Conservation (phyloP, 495 filamentous ascomycete genomes). For the Chlorociboria aeruginascens region DNA sequence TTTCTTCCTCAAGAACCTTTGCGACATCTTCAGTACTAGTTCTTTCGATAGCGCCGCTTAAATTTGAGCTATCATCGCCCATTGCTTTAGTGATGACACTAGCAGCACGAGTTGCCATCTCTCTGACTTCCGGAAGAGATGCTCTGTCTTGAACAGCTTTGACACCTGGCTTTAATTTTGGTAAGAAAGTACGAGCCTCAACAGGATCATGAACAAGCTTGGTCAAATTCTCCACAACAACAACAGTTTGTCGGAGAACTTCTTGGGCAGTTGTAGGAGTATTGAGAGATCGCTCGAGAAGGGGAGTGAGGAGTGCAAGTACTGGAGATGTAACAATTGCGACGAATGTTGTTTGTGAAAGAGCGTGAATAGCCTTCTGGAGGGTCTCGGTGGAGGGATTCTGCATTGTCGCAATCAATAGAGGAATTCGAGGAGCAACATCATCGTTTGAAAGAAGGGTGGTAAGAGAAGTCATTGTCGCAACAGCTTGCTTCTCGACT, state of each 20-base stretch:
- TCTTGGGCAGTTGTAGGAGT: constrained; percentile 85
- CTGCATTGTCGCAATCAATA: constrained; percentile 90
- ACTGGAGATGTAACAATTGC: constrained; percentile 96
- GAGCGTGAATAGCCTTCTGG: constrained; percentile 90
- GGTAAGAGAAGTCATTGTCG: constrained; percentile 83
- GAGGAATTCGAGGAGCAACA: constrained; percentile 82
- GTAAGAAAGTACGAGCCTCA: constrained; percentile 90
- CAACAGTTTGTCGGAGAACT: constrained; percentile 86
- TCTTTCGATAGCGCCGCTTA: constrained; percentile 47
- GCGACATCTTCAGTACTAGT: constrained; percentile 68
- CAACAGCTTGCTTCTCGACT: constrained; percentile 74
- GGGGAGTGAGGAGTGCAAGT: constrained; percentile 88
- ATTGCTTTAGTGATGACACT: constrained; percentile 91
- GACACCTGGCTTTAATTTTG: constrained; percentile 89
- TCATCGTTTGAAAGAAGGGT: constrained; percentile 94
- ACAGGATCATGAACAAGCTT: constrained; percentile 97
- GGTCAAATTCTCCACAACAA: constrained; percentile 98
- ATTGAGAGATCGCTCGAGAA: constrained; percentile 86
- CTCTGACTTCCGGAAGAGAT: constrained; percentile 88
- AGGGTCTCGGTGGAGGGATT: constrained; percentile 80
- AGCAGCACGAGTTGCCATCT: constrained; percentile 72
- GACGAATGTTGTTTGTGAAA: constrained; percentile 98
- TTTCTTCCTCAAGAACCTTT: constrained; percentile 57
- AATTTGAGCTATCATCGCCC: constrained; percentile 51
- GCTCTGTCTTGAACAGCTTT: constrained; percentile 78